phyloP scores from a whole-genome alignment of 495 filamentous ascomycete genomes.

The Neurospora africana region DNA sequence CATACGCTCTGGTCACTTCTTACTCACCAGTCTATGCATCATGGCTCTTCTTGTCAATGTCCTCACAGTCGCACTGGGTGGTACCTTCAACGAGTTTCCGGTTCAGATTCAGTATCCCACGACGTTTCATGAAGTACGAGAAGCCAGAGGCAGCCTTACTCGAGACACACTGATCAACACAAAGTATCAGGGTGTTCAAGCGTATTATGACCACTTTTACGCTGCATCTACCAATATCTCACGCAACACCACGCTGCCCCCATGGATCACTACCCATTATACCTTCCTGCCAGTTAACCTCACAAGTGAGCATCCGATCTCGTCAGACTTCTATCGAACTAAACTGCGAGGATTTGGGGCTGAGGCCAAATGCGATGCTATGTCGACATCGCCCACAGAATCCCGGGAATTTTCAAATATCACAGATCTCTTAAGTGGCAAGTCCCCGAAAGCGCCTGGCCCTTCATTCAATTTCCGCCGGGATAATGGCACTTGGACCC shows the following conservation, averaged over 20 bases:
- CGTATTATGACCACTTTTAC: conserved; percentile 15
- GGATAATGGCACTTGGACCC: too few species aligned
- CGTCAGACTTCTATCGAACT: too few species aligned
- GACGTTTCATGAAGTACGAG: not conserved
- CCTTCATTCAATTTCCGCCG: too few species aligned
- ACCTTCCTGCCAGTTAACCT: conserved; percentile 27
- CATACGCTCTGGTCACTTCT: not conserved
- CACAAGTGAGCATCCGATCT: too few species aligned
- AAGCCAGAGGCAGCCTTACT: fast-evolving
- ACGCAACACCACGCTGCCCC: conserved; percentile 14
- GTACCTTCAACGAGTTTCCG: not conserved
- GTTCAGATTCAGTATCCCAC: not conserved
- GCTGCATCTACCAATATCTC: conserved; percentile 24
- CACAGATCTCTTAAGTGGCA: too few species aligned
- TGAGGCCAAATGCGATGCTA: too few species aligned
- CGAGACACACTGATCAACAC: not conserved
- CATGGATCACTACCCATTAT: conserved; percentile 22
- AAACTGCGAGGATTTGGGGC: too few species aligned
- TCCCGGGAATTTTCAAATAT: too few species aligned
- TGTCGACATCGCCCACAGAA: too few species aligned
- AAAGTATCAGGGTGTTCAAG: too few species aligned
- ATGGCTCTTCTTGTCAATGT: not conserved
- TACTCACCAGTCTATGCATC: fast-evolving
- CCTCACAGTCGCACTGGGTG: not conserved
- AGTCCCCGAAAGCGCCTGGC: too few species aligned